A percentile compares a stretch with the other conserved stretches of the same genome.
These are phyloP conservation scores for Leishmania tropica DNA, from an alignment of 208 protist species.

Conservation along the genomic window DNA sequence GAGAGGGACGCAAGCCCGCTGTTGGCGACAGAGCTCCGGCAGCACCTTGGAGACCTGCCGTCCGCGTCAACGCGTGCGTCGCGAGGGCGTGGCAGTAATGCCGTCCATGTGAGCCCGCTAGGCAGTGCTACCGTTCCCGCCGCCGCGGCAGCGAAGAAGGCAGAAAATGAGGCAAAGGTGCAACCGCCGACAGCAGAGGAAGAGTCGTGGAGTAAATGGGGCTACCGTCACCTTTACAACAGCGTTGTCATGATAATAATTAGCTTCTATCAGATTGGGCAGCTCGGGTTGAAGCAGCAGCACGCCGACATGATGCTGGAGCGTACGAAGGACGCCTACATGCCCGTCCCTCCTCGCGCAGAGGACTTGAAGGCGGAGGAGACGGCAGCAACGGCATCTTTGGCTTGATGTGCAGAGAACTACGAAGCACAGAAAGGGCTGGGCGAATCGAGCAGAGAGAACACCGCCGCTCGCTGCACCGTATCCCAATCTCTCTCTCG, in stretches of 20 bases:
- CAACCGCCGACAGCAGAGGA: slow-evolving; percentile 25
- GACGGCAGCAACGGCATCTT: neutral
- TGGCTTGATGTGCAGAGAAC: neutral
- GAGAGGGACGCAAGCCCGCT: neutral
- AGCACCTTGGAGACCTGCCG: neutral
- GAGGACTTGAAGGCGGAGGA: neutral
- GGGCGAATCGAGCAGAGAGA: no score
- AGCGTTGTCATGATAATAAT: slow-evolving; percentile 18
- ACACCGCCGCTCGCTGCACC: neutral
- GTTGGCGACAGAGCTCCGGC: neutral
- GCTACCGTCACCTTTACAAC: slow-evolving; percentile 26
- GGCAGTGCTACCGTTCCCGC: slow-evolving; percentile 13
- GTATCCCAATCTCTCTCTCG: neutral
- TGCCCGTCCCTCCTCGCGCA: slow-evolving; percentile 15
- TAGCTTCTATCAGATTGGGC: slow-evolving; percentile 16
- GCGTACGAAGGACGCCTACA: slow-evolving; percentile 13
- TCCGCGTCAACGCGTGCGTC: neutral
- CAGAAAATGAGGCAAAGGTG: slow-evolving; percentile 1
- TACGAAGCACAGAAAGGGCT: neutral
- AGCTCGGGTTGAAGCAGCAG: slow-evolving; percentile 12
- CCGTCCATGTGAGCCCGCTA: slow-evolving; percentile 11
- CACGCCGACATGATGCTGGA: slow-evolving; percentile 17
- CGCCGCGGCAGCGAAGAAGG: slow-evolving; percentile 1
- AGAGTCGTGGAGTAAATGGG: slow-evolving; percentile 29
- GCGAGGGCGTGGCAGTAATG: neutral